Base-by-base conservation (phyloP, 2,329 filamentous ascomycete genomes). In the Bipolaris sorokiniana region DNA sequence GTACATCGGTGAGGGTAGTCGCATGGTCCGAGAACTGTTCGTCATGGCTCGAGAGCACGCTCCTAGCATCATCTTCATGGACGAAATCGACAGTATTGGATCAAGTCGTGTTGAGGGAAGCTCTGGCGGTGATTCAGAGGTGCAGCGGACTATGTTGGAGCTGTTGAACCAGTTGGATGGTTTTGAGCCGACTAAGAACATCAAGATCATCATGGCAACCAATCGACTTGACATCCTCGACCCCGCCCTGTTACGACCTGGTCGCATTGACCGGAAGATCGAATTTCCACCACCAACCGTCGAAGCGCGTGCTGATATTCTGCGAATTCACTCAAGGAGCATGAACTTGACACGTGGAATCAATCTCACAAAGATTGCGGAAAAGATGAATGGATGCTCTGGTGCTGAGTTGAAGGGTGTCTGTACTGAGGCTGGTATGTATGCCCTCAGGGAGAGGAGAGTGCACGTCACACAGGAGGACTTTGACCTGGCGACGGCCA, bases 131-230 rank as follows among this genome's bases (percentile, higher is more conserved):
- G 95, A 99, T 76, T 97, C 93, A 1, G 95, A 99, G 79, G 95
- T 99, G 51, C 95, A 99, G 81, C 89, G 95, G 72, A 99, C 95
- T 46, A 99, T 99, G 95, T 81, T 99, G 80, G 95, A 99, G 79
- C 84, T 99, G 59, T 87, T 99, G 65, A 99, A 99, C 82, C 95
- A 99, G 83, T 86, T 99, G 59, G 95, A 99, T 76, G 95, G 95
- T 48, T 99, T 99, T 79, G 95, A 98, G 80, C 95, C 95, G 5
- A 98, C 94, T 45, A 99, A 99, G 84, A 98, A 98, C 81, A 99
- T 99, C 87, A 99, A 99, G 80, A 92, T 99, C 77, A 96, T 99
- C 81, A 99, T 99, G 94, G 95, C 95, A 52, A 99, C 95, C 47
- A 99, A 99, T 80, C 91, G 95, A 76, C 86, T 99, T 63, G 95